These are phyloP conservation scores for Ganoderma meredithae DNA, from an alignment of 1,284 basidiomycete species.

Conservation along the genomic window DNA sequence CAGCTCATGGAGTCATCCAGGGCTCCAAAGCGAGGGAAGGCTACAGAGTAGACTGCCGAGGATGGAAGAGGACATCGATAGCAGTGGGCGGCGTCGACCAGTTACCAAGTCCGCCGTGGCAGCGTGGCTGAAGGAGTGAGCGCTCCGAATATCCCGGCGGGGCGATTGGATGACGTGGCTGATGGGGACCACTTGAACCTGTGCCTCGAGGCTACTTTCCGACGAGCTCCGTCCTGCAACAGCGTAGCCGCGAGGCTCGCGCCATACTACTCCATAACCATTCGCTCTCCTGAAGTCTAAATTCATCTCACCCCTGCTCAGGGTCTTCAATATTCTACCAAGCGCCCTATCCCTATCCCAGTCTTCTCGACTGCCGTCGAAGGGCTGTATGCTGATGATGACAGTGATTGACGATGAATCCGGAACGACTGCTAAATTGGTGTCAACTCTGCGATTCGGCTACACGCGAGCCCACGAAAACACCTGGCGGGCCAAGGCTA, in stretches of 20 bases:
- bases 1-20: background rate
- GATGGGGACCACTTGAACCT: background rate
- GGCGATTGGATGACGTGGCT: background rate
- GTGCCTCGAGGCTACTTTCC: slow-evolving; percentile 11
- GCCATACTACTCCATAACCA: background rate
- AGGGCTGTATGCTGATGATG: background rate
- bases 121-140: background rate
- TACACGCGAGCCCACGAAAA: background rate
- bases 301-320: background rate
- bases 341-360: background rate
- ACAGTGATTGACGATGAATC: background rate
- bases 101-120: background rate
- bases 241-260: background rate
- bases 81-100: background rate
- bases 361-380: background rate
- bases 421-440: background rate
- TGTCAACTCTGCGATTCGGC: background rate
- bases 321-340: background rate
- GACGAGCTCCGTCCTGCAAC: background rate
- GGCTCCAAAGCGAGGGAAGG: too few species aligned
- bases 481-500: background rate
- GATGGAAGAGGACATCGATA: background rate
- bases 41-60: background rate
- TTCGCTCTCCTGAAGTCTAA: background rate
- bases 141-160: background rate